These are phyloP conservation scores for Rhinocladiella mackenziei DNA, from an alignment of 2,329 filamentous ascomycete genomes.

Conservation along the genomic window DNA sequence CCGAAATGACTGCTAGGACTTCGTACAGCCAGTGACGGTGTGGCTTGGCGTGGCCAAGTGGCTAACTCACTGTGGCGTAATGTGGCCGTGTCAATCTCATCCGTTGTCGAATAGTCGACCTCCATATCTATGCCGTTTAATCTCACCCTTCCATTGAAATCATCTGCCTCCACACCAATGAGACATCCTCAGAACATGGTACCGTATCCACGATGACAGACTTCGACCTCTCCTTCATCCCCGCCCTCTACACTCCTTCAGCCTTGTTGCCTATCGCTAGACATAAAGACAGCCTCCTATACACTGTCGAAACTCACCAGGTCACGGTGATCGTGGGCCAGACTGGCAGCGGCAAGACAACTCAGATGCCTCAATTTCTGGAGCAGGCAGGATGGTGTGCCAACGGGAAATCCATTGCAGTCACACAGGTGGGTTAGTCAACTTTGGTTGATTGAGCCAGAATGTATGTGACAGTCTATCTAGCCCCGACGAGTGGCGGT, in stretches of 20 bases:
- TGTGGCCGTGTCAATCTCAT: too few relatives aligned
- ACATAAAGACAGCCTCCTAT: constrained; percentile 73
- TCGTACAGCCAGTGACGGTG: too few relatives aligned
- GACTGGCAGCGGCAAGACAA: constrained; percentile 93
- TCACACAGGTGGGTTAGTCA: constrained; percentile 72
- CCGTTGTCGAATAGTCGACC: too few relatives aligned
- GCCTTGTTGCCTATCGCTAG: constrained; percentile 81
- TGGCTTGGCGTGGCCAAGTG: too few relatives aligned
- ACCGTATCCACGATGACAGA: constrained; percentile 13
- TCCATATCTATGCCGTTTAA: too few relatives aligned
- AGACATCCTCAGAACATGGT: neutral
- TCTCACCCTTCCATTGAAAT: too few relatives aligned
- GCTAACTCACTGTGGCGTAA: too few relatives aligned
- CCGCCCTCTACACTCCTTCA: constrained; percentile 79
- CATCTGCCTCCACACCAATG: too few relatives aligned
- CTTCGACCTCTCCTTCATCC: constrained; percentile 53
- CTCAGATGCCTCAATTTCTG: constrained; percentile 88
- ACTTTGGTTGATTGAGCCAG: constrained; percentile 1
- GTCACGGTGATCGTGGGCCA: constrained; percentile 89
- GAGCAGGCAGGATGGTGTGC: constrained; percentile 84
- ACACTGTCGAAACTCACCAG: constrained; percentile 76
- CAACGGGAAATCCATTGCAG: constrained; percentile 74
- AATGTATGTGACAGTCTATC: constrained; percentile 18
- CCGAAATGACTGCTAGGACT: too few relatives aligned
- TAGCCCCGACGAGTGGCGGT: constrained; percentile 87